Evolutionary conservation across 306 rosid genomes (phyloP), one percentile per base, ranked within the genome.

Genomic region (Myrica gale): DNA sequence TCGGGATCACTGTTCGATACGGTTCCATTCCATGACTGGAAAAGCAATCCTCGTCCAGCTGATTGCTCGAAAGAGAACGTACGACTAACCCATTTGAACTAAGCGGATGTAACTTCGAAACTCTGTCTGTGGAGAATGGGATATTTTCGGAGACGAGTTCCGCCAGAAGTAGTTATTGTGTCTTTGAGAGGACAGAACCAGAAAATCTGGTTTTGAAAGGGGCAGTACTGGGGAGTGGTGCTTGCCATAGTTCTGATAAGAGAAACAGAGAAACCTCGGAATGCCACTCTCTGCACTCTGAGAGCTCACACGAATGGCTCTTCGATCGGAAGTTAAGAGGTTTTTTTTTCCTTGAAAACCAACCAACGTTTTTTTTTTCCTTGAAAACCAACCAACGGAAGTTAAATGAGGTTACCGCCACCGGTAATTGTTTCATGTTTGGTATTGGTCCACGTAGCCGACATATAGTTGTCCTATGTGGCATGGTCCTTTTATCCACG

Each of bases 31-130:
- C 67, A n/a, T 63, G 69, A 47, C 16, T 56, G 73, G 78, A 73
- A 76, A 68, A 57, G 75, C 71, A 56, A 39, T 44, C 53, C 4
- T 79, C 80, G 15, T 50, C 83, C 45, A 82, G 51, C 69, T 70
- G 89, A 65, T 77, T 72, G 78, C 51, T 73, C 68, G 78, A 63
- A 19, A 80, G 52, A 73, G 90, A 84, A 84, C 70, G 75, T n/a
- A 72, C 58, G 19, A 82, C 68, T 73, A 76, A 4, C 65, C 81
- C 57, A 57, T 72, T 73, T 56, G 81, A 71, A 44, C 82, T 82
- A 21, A 41, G 7, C 69, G 63, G 82, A 57, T 47, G 21, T 57
- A 80, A 21, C 53, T 57, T 43, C 10, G 68, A 56, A 44, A 60
- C 13, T 52, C 69, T 72, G 16, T 52, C 69, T 72, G 16, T 58